Percentiles rank a stretch among this genome's conserved stretches.
phyloP scores from a whole-genome alignment of 2,329 filamentous ascomycete species.

The Xylaria sp. region DNA sequence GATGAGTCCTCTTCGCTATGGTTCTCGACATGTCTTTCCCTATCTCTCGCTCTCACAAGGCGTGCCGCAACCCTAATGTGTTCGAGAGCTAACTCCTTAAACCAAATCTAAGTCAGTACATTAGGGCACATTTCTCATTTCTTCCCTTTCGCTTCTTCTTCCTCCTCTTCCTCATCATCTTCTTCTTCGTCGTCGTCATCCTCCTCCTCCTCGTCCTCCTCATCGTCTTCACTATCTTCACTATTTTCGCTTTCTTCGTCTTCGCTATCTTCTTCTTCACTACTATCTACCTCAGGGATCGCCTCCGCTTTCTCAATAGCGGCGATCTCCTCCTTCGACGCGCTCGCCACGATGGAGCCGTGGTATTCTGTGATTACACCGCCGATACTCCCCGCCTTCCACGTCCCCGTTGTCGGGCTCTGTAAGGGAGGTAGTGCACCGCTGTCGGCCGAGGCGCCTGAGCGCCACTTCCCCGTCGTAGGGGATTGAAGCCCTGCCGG shows the following conservation, averaged over 20 bases:
- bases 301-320: slow-evolving; percentile 53
- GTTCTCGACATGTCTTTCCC: neutral
- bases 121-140: slow-evolving; percentile 40
- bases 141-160: slow-evolving; percentile 39
- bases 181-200: slow-evolving; percentile 46
- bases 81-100: neutral
- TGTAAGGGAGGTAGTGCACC: slow-evolving; percentile 52
- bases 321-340: slow-evolving; percentile 53
- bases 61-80: neutral
- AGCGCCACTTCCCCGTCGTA: slow-evolving; percentile 56
- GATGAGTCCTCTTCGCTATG: neutral
- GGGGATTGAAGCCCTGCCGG: slow-evolving; percentile 57
- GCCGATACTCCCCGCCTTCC: slow-evolving; percentile 50
- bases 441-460: slow-evolving; percentile 39
- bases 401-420: slow-evolving; percentile 55
- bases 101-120: neutral
- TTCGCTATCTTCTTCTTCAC: slow-evolving; percentile 47
- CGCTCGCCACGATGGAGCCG: slow-evolving; percentile 49
- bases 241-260: slow-evolving; percentile 42
- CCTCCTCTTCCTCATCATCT: slow-evolving; percentile 46
- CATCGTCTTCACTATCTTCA: slow-evolving; percentile 42
- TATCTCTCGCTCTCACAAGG: neutral
- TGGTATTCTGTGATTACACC: slow-evolving; percentile 37
- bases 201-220: slow-evolving; percentile 40
- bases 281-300: slow-evolving; percentile 54